Base-by-base conservation (phyloP, 2,329 filamentous ascomycete species). In the Calonectria fujianensis region DNA sequence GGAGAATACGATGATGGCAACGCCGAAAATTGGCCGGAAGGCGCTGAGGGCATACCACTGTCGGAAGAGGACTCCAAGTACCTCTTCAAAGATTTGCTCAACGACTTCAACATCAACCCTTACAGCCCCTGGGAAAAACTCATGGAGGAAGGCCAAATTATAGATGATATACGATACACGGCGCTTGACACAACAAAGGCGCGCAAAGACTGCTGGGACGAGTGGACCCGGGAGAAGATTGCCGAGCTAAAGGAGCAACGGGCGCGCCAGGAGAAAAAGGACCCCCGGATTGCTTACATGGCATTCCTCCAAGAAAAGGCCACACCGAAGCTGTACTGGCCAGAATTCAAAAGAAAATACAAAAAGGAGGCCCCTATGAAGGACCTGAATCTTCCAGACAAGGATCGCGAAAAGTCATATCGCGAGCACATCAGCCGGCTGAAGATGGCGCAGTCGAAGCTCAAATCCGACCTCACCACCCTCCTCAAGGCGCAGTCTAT, bases 271-370 rank as follows among this genome's bases (percentile, higher is more conserved):
- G 94, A 94, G 84, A 96, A 95, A 86, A 91, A 92, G 77, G 96
- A 98, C 81, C 96, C 97, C 1, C 89, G 91, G 61, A 94, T 98
- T 77, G 92, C 93, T 0, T 99, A 97, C 83, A 87, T 98, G 74
- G 90, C 91, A 0, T 94, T 99, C 76, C 88, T 99, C 37, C 92
- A 96, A 76, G 91, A 93, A 64, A 91, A 95, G 78, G 96, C 96
- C 0, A 97, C 93, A 0, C 94, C 95, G 0, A 98, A 98, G 85
- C 89, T 99, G 1, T 99, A 98, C 88, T 99, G 97, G 97, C 94
- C 95, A 0, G 97, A 99, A 83, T 99, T 99, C 86, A 95, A 95
- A 80, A 90, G 97, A 41, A 99, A 98, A 83, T 97, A 92, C 85
- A 94, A 94, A 78, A 96, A 94, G 77, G 96, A 98, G 77, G 85